Conservation (phyloP, 2,329 filamentous ascomycete genomes). For the Lecanicillium sp. region DNA sequence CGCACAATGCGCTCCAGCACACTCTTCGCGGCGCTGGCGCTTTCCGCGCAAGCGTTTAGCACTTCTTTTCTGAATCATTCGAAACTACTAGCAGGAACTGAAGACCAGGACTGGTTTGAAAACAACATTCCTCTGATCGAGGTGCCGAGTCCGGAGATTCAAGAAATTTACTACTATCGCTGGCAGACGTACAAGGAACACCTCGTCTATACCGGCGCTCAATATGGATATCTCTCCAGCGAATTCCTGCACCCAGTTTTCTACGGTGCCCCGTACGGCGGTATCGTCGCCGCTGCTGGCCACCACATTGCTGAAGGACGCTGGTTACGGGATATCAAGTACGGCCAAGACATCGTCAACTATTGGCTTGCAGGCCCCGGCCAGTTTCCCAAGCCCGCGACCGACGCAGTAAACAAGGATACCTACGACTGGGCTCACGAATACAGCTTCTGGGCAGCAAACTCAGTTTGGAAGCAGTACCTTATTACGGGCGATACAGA, state of each 20-base stretch:
- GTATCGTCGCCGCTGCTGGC: constrained; percentile 20
- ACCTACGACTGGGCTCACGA: constrained; percentile 13
- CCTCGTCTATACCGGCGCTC: constrained; percentile 27
- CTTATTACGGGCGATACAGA: constrained; percentile 28
- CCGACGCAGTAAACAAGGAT: constrained; percentile 11
- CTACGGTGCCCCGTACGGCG: constrained; percentile 12
- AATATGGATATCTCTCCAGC: constrained; percentile 31
- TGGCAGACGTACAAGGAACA: constrained; percentile 32
- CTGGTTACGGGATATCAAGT: constrained; percentile 30
- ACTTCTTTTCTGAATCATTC: constrained; percentile 15
- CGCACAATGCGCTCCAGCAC: no score
- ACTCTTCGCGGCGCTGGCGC: no score
- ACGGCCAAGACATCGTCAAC: constrained; percentile 24
- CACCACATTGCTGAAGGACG: constrained; percentile 29
- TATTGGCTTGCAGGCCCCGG: constrained; percentile 14
- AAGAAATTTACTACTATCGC: constrained; percentile 38
- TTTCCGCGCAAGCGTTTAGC: no score
- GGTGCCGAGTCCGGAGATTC: constrained; percentile 26
- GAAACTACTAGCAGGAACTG: constrained; percentile 12
- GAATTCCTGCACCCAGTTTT: constrained; percentile 33
- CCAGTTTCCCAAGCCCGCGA: constrained; percentile 11
- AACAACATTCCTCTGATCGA: constrained; percentile 36
- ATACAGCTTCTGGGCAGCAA: constrained; percentile 16
- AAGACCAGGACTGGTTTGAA: constrained; percentile 18
- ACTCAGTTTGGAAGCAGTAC: constrained; percentile 13